phyloP scores from a whole-genome alignment of 192 early-diverging fungal genomes.

The Umbelopsis ramanniana region DNA sequence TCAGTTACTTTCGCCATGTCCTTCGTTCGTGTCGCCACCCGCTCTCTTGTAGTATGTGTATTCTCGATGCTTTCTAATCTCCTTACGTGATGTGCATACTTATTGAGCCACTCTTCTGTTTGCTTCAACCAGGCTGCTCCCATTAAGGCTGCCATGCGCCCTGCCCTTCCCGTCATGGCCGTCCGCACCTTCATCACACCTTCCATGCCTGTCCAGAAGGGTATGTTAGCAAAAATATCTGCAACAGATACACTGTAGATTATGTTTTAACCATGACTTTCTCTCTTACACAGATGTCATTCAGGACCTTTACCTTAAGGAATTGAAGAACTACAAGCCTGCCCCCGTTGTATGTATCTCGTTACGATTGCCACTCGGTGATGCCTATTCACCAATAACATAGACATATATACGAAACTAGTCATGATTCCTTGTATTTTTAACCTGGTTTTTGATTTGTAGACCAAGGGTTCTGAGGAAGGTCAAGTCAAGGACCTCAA shows the following conservation, averaged over 20 bases:
- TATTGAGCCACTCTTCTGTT: not conserved
- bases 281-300: conserved; percentile 45
- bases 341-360: conserved; percentile 43
- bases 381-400: no score
- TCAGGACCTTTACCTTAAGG: conserved; percentile 55
- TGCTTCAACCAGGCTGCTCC: conserved; percentile 14
- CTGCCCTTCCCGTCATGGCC: conserved; percentile 54
- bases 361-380: no score
- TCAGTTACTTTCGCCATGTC: conserved; percentile 6
- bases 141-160: conserved; percentile 44
- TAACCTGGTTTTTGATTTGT: not conserved
- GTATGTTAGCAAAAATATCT: conserved; percentile 27
- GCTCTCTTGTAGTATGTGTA: conserved; percentile 17
- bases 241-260: not conserved
- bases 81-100: not conserved
- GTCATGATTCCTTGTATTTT: no score
- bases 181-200: conserved; percentile 53
- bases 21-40: conserved; percentile 23
- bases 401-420: no score
- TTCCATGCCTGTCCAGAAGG: conserved; percentile 52
- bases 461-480: conserved; percentile 8
- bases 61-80: not conserved
- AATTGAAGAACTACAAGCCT: conserved; percentile 62
- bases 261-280: not conserved
- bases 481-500: conserved; percentile 20